phyloP scores from a whole-genome alignment of 768 basidiomycete genomes.

The Daedaleopsis sinensis region DNA sequence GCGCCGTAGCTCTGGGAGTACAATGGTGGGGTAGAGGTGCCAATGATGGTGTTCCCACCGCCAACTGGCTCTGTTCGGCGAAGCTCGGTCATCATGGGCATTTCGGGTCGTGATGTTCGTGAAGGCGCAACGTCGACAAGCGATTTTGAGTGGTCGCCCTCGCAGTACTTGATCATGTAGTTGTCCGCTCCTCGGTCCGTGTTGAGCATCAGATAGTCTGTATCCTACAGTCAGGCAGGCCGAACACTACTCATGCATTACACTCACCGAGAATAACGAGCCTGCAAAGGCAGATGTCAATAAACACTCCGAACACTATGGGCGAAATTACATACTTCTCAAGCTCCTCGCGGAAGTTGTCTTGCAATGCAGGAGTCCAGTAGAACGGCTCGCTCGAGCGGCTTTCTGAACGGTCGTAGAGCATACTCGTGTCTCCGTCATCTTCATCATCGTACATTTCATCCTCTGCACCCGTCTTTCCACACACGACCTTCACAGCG shows the following conservation, averaged over 20 bases:
- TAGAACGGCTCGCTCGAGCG: constrained; percentile 67
- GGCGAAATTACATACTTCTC: constrained; percentile 66
- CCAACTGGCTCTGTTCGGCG: constrained; percentile 40
- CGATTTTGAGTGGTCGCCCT: constrained; percentile 76
- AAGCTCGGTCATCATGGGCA: constrained; percentile 77
- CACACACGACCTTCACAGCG: constrained; percentile 81
- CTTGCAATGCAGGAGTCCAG: constrained; percentile 79
- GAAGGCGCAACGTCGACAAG: constrained; percentile 81
- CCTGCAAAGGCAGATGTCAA: constrained; percentile 40
- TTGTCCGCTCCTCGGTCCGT: constrained; percentile 90
- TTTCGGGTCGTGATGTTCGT: constrained; percentile 62
- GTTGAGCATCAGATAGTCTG: constrained; percentile 91
- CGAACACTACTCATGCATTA: not conserved
- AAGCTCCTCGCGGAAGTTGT: constrained; percentile 83
- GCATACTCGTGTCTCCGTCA: constrained; percentile 70
- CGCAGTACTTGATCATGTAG: constrained; percentile 92
- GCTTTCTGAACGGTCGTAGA: constrained; percentile 69
- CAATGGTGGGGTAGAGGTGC: constrained; percentile 14
- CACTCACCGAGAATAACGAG: constrained; percentile 78
- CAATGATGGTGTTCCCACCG: constrained; percentile 37
- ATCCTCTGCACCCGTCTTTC: constrained; percentile 77
- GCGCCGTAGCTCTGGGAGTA: constrained; percentile 25
- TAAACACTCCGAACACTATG: not conserved
- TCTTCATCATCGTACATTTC: constrained; percentile 69
- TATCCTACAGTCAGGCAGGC: constrained; percentile 4